A percentile compares a stretch with the other conserved stretches of the same genome.
Evolutionary conservation across 2,329 filamentous ascomycete genomes (phyloP).

Genomic region (Leptographium radiaticola): DNA sequence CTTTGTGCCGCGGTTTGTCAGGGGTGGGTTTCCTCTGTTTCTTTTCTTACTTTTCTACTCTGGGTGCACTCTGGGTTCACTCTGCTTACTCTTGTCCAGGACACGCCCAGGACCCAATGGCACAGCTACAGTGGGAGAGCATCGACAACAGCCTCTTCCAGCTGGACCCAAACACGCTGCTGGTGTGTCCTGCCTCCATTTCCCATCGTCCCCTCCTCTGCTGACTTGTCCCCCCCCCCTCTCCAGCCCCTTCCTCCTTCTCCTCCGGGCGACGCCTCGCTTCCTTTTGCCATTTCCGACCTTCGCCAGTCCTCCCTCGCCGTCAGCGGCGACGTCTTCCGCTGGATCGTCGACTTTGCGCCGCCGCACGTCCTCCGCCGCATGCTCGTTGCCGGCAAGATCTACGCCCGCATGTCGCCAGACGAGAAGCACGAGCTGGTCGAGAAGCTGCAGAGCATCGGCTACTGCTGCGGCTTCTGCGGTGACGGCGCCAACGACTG

Average conservation of each 20-base stretch:
- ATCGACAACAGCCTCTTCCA: constrained; percentile 75
- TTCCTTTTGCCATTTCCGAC: constrained; percentile 74
- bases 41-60: background rate
- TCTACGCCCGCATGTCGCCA: constrained; percentile 96
- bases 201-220: background rate
- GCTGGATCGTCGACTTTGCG: constrained; percentile 90
- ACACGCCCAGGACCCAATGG: constrained; percentile 58
- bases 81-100: constrained; percentile 31
- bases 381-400: constrained; percentile 83
- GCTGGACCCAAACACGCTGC: constrained; percentile 66
- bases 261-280: constrained; percentile 60
- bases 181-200: constrained; percentile 27
- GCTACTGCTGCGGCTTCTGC: constrained; percentile 91
- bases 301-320: constrained; percentile 79
- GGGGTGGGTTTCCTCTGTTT: constrained; percentile 35
- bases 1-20: constrained; percentile 78
- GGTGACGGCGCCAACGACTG: constrained; percentile 97
- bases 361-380: constrained; percentile 61
- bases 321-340: constrained; percentile 85
- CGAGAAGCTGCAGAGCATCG: constrained; percentile 91
- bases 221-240: too few species aligned
- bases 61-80: background rate
- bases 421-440: constrained; percentile 98
- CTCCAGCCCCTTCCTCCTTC: constrained; percentile 39
- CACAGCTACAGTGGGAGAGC: constrained; percentile 77